phyloP scores from a whole-genome alignment of 495 filamentous ascomycete species.

The Xylaria castorea region DNA sequence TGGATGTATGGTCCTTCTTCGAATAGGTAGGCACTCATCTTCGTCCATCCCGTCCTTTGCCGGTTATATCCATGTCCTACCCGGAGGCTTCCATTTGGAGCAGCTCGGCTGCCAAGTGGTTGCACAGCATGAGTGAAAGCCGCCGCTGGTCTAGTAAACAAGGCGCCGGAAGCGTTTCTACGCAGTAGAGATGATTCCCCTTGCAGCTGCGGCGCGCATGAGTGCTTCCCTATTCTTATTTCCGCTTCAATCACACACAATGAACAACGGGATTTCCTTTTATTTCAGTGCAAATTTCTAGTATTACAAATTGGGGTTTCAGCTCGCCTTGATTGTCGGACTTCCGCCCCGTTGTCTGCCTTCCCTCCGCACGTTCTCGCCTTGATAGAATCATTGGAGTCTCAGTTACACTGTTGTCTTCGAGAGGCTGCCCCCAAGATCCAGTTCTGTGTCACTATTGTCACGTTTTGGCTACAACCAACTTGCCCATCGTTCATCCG shows the following conservation, averaged over 20 bases:
- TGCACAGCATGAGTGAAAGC: not conserved
- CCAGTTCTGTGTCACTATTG: not conserved
- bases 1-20: not conserved
- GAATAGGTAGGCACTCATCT: not conserved
- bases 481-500: not conserved
- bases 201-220: not conserved
- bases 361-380: not conserved
- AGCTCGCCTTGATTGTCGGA: not conserved
- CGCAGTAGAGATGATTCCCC: not conserved
- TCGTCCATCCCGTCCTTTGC: not conserved
- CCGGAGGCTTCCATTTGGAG: conserved; percentile 3
- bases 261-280: not conserved
- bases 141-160: not conserved
- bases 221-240: not conserved
- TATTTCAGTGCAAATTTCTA: not conserved
- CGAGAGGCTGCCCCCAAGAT: not conserved
- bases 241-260: not conserved
- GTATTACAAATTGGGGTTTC: not conserved
- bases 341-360: not conserved
- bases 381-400: not conserved
- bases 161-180: not conserved
- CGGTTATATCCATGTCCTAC: not conserved
- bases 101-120: not conserved
- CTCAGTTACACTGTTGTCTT: not conserved
- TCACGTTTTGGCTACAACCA: not conserved